These are phyloP conservation scores for Monosporascus sp. DNA, from an alignment of 2,329 filamentous ascomycete species.

Conservation along the genomic window DNA sequence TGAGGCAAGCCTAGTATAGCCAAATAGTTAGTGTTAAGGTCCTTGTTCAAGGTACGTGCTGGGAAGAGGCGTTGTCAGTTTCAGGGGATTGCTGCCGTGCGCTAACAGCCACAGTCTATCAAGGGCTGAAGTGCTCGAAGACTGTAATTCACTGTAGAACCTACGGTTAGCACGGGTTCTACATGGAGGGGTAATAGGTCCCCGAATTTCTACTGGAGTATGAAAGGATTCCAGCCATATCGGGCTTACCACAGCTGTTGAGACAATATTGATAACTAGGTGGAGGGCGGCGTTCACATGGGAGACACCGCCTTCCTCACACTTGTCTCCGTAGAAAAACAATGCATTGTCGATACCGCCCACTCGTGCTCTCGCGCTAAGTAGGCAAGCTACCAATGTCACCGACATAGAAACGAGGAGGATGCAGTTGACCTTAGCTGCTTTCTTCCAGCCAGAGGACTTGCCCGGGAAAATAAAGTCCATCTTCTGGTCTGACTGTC, in stretches of 20 bases:
- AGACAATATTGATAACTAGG: neutral
- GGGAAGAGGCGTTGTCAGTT: too few species aligned
- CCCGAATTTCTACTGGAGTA: too few species aligned
- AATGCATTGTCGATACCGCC: neutral
- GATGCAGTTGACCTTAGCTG: slow-evolving; percentile 16
- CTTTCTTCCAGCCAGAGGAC: slow-evolving; percentile 13
- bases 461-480: neutral
- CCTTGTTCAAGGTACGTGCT: too few species aligned
- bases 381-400: slow-evolving; percentile 4
- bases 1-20: slow-evolving; percentile 26
- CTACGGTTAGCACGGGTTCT: neutral
- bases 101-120: neutral
- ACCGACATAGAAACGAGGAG: slow-evolving; percentile 12
- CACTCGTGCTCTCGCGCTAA: slow-evolving; percentile 35
- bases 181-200: too few species aligned
- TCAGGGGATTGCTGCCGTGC: neutral
- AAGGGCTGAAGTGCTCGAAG: too few species aligned
- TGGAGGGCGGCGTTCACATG: neutral
- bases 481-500: neutral
- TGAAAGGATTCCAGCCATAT: too few species aligned
- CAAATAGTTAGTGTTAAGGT: too few species aligned
- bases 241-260: neutral
- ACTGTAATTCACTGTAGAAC: too few species aligned
- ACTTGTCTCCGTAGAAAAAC: neutral
- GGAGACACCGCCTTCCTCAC: neutral